A percentile compares a stretch with the other conserved stretches of the same genome.
phyloP scores from a whole-genome alignment of 1,284 basidiomycete species.

The Fomitopsis palustris region DNA sequence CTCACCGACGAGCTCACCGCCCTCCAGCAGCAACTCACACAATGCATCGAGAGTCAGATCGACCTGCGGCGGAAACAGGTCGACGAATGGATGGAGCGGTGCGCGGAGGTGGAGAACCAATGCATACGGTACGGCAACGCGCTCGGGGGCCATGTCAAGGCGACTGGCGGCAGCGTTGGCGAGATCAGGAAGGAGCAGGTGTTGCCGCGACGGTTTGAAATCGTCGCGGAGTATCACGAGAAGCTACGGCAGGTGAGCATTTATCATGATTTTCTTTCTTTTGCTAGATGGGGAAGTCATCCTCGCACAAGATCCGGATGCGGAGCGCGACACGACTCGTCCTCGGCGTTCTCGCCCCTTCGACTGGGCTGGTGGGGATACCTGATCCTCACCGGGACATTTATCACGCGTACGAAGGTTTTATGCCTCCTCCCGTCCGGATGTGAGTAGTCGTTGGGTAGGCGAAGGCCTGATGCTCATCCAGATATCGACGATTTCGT shows the following conservation, averaged over 20 bases:
- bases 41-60: constrained; percentile 69
- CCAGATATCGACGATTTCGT: too few relatives aligned
- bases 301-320: too few relatives aligned
- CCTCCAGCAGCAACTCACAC: constrained; percentile 63
- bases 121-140: constrained; percentile 62
- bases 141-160: constrained; percentile 68
- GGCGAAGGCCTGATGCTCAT: too few relatives aligned
- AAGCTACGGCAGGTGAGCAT: constrained; percentile 66
- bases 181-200: constrained; percentile 60
- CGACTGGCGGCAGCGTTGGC: constrained; percentile 51
- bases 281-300: too few relatives aligned
- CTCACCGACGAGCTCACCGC: constrained; percentile 69
- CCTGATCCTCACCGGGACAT: too few relatives aligned
- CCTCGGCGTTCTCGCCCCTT: too few relatives aligned
- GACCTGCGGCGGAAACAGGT: constrained; percentile 65
- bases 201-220: constrained; percentile 64
- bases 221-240: constrained; percentile 64
- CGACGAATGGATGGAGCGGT: constrained; percentile 63
- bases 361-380: too few relatives aligned
- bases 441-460: too few relatives aligned
- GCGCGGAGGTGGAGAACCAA: constrained; percentile 56
- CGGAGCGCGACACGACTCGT: too few relatives aligned
- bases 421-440: too few relatives aligned
- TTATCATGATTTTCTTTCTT: background rate
- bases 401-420: too few relatives aligned